Percentiles rank a stretch among this genome's conserved stretches.
These are phyloP conservation scores for Coelastrella sp. DNA, from an alignment of 139 green algal species.

Conservation along the genomic window DNA sequence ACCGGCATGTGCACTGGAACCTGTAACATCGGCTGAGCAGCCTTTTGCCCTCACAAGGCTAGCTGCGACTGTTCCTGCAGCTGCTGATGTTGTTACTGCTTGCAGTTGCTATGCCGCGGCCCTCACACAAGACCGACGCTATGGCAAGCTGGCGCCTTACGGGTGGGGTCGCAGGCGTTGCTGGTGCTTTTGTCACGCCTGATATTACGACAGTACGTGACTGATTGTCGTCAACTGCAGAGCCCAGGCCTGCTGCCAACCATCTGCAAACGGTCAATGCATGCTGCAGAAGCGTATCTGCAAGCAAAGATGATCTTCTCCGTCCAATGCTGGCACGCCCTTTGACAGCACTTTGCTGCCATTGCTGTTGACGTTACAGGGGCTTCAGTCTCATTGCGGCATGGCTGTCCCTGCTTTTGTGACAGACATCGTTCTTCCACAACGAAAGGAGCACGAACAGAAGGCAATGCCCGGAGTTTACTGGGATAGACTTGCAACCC, in stretches of 20 bases:
- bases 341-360: background rate
- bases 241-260: no score
- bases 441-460: no score
- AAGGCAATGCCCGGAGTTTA: no score
- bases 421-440: background rate
- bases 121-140: conserved; percentile 15
- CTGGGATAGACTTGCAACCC: no score
- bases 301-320: no score
- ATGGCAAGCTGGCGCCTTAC: conserved; percentile 33
- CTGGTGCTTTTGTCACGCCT: background rate
- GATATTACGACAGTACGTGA: no score
- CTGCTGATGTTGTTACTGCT: background rate
- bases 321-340: background rate
- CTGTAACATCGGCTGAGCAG: no score
- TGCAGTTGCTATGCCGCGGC: conserved; percentile 34
- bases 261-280: no score
- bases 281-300: background rate
- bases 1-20: no score
- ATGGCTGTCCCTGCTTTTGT: conserved; percentile 33
- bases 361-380: background rate
- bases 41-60: no score
- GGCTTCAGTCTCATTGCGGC: conserved; percentile 26
- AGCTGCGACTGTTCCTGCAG: background rate
- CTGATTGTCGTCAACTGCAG: no score
- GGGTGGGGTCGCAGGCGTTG: background rate